Evolutionary conservation across 192 early-diverging fungal genomes (phyloP).

Genomic region (Irineochytrium annulatum): DNA sequence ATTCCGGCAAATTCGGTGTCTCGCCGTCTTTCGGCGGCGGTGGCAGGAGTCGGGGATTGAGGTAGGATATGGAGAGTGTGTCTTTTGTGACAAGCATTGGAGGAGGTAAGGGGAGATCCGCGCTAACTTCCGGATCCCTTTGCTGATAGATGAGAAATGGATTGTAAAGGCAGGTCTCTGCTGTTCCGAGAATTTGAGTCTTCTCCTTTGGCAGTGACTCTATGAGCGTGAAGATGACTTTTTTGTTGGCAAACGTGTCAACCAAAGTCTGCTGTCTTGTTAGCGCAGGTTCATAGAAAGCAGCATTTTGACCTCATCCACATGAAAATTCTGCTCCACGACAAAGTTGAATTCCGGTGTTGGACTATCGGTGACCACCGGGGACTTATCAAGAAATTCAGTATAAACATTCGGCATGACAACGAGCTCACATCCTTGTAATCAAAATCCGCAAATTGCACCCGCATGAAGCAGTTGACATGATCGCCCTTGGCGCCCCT

Average conservation of each 20-base stretch:
- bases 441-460: constrained; percentile 60
- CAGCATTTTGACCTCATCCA: constrained; percentile 45
- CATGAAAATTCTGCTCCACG: constrained; percentile 42
- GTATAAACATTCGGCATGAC: neutral
- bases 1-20: constrained; percentile 26
- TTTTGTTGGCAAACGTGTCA: constrained; percentile 54
- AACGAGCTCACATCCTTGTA: constrained; percentile 42
- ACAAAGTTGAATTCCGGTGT: constrained; percentile 49
- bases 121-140: constrained; percentile 34
- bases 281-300: constrained; percentile 4
- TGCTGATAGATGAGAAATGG: constrained; percentile 42
- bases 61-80: constrained; percentile 35
- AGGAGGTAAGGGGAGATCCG: constrained; percentile 25
- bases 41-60: constrained; percentile 42
- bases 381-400: constrained; percentile 27
- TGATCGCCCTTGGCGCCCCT: constrained; percentile 51
- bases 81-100: constrained; percentile 28
- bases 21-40: constrained; percentile 34
- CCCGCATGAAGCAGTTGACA: constrained; percentile 46
- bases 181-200: constrained; percentile 47
- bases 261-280: constrained; percentile 37
- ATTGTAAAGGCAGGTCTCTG: constrained; percentile 36
- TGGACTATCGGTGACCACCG: constrained; percentile 40
- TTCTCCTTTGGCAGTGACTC: constrained; percentile 64
- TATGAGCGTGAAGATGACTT: constrained; percentile 43